Evolutionary conservation across 2,329 filamentous ascomycete species (phyloP).

Genomic region (Neoscytalidium dimidiatum): DNA sequence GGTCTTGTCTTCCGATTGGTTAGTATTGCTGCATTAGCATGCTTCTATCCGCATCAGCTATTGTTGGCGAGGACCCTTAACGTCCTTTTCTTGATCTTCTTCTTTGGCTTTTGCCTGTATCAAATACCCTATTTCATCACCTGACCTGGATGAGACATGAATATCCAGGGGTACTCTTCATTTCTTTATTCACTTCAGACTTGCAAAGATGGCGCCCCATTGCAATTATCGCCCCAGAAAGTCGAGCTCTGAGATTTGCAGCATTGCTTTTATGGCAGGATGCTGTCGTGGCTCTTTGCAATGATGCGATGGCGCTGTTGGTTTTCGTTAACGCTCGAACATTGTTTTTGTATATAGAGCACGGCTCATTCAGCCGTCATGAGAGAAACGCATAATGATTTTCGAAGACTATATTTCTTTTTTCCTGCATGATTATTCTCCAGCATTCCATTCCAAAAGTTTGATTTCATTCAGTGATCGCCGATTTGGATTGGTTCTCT

Average conservation of each 20-base stretch:
- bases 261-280: not conserved
- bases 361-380: not conserved
- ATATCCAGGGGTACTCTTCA: not conserved
- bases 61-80: not conserved
- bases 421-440: no score
- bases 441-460: no score
- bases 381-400: not conserved
- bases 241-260: not conserved
- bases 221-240: not conserved
- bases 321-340: not conserved
- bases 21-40: not conserved
- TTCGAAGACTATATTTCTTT: not conserved
- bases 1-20: not conserved
- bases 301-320: not conserved
- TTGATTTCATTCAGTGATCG: no score
- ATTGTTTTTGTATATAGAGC: not conserved
- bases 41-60: not conserved
- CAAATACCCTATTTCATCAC: not conserved
- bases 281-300: not conserved
- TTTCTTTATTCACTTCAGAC: not conserved
- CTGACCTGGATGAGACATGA: not conserved
- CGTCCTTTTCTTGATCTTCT: not conserved
- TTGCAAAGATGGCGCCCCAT: not conserved
- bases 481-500: no score
- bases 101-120: not conserved